Evolutionary conservation across 768 basidiomycete genomes (phyloP).

Genomic region (Lentinula edodes): DNA sequence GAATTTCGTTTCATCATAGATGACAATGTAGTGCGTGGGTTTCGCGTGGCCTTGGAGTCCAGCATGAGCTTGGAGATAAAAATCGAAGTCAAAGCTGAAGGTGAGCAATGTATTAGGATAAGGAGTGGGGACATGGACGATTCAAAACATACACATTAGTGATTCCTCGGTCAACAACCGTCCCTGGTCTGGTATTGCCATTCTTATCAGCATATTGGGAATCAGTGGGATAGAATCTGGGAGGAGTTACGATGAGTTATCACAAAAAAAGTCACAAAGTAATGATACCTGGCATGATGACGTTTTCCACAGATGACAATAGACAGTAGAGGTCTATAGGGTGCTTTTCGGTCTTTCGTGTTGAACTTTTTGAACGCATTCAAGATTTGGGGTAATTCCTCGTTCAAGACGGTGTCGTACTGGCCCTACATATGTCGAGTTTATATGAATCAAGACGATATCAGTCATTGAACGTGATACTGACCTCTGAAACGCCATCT

Average conservation of each 20-base stretch:
- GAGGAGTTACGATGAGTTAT: neutral
- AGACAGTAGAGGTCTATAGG: constrained; percentile 59
- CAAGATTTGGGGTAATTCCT: constrained; percentile 59
- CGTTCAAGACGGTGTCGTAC: constrained; percentile 51
- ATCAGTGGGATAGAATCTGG: constrained; percentile 52
- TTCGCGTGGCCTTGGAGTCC: constrained; percentile 69
- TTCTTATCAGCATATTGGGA: constrained; percentile 49
- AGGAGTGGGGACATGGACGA: constrained; percentile 13
- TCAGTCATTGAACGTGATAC: constrained; percentile 10
- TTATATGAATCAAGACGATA: neutral
- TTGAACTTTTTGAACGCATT: constrained; percentile 53
- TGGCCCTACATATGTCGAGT: constrained; percentile 49
- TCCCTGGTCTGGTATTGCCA: constrained; percentile 76
- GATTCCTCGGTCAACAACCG: constrained; percentile 75
- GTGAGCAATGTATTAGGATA: constrained; percentile 12
- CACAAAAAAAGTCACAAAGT: constrained; percentile 4
- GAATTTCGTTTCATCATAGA: constrained; percentile 74
- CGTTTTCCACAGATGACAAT: constrained; percentile 83
- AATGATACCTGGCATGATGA: constrained; percentile 49
- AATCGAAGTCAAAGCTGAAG: constrained; percentile 56
- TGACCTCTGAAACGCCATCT: constrained; percentile 78
- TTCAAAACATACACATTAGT: constrained; percentile 50
- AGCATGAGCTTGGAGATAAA: constrained; percentile 69
- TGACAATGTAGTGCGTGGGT: constrained; percentile 73
- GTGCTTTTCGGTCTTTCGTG: constrained; percentile 30